phyloP scores from a whole-genome alignment of 306 rosid species.

The Styphnolobium japonicum region DNA sequence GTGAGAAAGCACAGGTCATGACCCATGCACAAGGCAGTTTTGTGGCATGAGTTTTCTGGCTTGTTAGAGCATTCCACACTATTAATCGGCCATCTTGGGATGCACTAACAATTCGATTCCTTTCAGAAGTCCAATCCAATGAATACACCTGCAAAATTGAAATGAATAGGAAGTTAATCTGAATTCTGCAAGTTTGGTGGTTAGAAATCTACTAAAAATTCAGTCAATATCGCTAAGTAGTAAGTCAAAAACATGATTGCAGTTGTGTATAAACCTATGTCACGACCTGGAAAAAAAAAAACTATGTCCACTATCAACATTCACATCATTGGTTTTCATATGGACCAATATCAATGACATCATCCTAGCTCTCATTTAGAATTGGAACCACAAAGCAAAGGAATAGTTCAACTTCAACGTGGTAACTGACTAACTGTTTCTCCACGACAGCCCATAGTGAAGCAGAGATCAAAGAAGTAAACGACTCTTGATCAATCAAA shows the following conservation, averaged over 20 bases:
- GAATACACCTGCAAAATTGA: constrained; percentile 64
- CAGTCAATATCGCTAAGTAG: not conserved
- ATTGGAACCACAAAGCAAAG: not conserved
- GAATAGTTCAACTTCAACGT: not conserved
- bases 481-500: not conserved
- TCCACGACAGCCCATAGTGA: not conserved
- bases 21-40: constrained; percentile 95
- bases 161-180: not conserved
- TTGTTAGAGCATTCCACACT: constrained; percentile 90
- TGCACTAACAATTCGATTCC: constrained; percentile 83
- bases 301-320: not conserved
- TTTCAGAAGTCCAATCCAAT: constrained; percentile 85
- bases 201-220: not conserved
- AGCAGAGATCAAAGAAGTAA: not conserved
- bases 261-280: not conserved
- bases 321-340: not conserved
- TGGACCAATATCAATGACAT: not conserved
- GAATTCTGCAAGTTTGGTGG: not conserved
- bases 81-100: constrained; percentile 88
- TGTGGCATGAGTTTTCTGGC: constrained; percentile 84
- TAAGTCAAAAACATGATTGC: not conserved
- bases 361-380: not conserved
- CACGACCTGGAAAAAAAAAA: not conserved
- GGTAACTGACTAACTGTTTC: not conserved
- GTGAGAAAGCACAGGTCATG: constrained; percentile 85